Conservation (phyloP, 495 filamentous ascomycete genomes). For the Penicillium malachiteum region DNA sequence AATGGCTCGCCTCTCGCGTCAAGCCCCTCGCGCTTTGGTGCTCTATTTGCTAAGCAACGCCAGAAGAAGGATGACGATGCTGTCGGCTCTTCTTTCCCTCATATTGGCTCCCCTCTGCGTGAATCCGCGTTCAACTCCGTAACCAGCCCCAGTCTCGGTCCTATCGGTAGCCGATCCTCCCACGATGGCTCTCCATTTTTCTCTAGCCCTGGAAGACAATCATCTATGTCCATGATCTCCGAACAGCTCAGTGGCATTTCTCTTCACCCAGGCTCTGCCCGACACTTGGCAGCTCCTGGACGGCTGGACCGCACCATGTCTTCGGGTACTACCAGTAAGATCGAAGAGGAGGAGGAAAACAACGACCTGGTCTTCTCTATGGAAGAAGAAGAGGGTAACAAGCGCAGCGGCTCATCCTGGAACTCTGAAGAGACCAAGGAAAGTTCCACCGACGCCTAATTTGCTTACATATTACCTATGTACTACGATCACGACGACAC, state of each 20-base stretch:
- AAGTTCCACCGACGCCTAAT: conserved; percentile 19
- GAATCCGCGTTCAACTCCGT: conserved; percentile 65
- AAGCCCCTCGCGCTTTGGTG: conserved; percentile 84
- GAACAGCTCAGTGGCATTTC: conserved; percentile 60
- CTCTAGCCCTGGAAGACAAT: conserved; percentile 64
- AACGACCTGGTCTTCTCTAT: conserved; percentile 76
- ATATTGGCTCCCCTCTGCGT: conserved; percentile 90
- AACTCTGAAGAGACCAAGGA: conserved; percentile 26
- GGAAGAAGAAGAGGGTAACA: conserved; percentile 65
- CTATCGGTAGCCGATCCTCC: conserved; percentile 48
- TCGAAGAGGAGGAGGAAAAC: conserved; percentile 63
- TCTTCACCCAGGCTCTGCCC: conserved; percentile 47
- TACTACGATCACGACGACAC: conserved; percentile 23
- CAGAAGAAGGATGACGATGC: conserved; percentile 74
- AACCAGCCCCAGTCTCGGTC: conserved; percentile 65
- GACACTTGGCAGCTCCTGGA: conserved; percentile 34
- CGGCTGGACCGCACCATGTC: conserved; percentile 46
- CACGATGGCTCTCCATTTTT: conserved; percentile 64
- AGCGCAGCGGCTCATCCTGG: conserved; percentile 42
- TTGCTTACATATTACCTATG: neutral
- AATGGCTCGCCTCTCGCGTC: conserved; percentile 77
- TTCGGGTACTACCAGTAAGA: conserved; percentile 57
- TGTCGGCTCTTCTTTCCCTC: conserved; percentile 65
- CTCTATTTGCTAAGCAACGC: conserved; percentile 73
- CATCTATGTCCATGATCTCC: conserved; percentile 66